Conservation (phyloP, 1,139 yeast species). For the Hyphopichia buzzinii region DNA sequence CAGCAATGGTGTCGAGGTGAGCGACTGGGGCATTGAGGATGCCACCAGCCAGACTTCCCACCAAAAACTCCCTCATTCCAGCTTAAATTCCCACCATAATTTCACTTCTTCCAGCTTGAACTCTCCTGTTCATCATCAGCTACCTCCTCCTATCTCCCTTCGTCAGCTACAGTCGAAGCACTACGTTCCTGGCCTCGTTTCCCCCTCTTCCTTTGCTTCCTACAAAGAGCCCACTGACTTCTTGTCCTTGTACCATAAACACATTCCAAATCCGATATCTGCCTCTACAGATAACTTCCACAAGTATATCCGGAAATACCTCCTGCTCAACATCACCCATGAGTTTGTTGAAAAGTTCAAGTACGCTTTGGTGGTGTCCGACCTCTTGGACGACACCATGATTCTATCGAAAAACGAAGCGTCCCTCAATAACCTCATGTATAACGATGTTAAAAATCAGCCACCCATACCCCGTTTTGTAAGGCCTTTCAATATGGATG, state of each 20-base stretch:
- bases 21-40: constrained; percentile 47
- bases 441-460: constrained; percentile 1
- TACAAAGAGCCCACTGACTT: constrained; percentile 7
- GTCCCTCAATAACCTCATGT: constrained; percentile 16
- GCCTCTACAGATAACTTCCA: constrained; percentile 24
- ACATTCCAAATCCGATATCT: neutral
- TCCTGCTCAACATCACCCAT: constrained; percentile 15
- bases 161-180: constrained; percentile 2
- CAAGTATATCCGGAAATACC: constrained; percentile 28
- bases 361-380: constrained; percentile 39
- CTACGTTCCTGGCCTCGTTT: constrained; percentile 1
- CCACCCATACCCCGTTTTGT: constrained; percentile 1
- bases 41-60: constrained; percentile 10
- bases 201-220: constrained; percentile 1
- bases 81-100: constrained; percentile 7
- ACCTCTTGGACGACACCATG: constrained; percentile 44
- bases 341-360: constrained; percentile 45
- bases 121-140: too few relatives aligned
- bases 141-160: constrained; percentile 8
- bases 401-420: constrained; percentile 45
- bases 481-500: constrained; percentile 14
- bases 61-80: too few relatives aligned
- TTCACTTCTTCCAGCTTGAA: neutral
- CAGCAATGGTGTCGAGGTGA: constrained; percentile 16
- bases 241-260: constrained; percentile 5